Conservation (phyloP, 352 stramenopile species). For the Globisporangium carolinianum region DNA sequence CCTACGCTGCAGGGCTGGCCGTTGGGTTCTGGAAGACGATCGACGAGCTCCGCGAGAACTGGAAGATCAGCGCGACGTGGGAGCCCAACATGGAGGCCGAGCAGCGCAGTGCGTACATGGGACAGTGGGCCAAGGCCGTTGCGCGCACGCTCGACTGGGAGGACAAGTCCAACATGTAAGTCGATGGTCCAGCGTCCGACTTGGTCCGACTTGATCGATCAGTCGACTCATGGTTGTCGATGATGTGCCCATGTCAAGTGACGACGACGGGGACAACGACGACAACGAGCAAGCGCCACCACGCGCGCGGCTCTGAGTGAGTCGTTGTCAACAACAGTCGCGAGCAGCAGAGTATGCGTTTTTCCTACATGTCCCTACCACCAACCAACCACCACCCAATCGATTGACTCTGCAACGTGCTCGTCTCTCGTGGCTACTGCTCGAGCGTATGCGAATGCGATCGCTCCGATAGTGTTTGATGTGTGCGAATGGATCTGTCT, state of each 20-base stretch:
- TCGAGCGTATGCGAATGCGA: no score
- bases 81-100: conserved; percentile 60
- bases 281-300: background rate
- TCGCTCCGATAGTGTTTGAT: no score
- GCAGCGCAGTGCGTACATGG: conserved; percentile 48
- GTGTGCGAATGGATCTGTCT: no score
- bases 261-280: background rate
- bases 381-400: no score
- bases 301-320: background rate
- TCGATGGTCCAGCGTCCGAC: background rate
- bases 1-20: conserved; percentile 95
- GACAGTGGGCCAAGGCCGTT: conserved; percentile 81
- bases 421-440: no score
- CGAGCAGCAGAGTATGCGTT: no score
- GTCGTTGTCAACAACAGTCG: background rate
- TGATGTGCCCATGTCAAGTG: background rate
- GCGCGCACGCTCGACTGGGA: conserved; percentile 83
- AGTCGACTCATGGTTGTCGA: background rate
- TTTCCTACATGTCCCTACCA: no score
- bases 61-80: conserved; percentile 70
- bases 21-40: conserved; percentile 93
- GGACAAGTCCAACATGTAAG: conserved; percentile 27
- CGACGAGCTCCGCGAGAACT: conserved; percentile 81
- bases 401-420: no score
- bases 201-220: no score